phyloP scores from a whole-genome alignment of 805 yeast species.

The Hanseniaspora mollemarum region DNA sequence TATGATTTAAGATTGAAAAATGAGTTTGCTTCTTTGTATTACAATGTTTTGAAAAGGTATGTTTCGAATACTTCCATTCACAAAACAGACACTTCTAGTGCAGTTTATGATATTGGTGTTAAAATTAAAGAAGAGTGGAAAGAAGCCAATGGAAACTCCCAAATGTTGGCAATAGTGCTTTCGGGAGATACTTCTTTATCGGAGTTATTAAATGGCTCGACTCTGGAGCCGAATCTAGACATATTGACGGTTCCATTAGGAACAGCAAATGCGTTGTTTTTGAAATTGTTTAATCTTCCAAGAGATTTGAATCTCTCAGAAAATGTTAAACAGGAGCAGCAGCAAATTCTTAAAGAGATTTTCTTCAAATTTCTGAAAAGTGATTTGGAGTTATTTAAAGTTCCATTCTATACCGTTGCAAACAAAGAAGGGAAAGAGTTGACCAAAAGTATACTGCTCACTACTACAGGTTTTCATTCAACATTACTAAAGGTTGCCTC shows the following conservation, averaged over 20 bases:
- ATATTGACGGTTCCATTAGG: conserved; percentile 10
- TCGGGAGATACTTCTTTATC: conserved; percentile 13
- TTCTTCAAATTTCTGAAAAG: not conserved
- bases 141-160: not conserved
- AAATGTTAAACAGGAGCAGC: not conserved
- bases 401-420: not conserved
- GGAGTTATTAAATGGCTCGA: conserved; percentile 6
- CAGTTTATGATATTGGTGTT: not conserved
- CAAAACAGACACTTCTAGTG: not conserved
- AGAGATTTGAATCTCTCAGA: not conserved
- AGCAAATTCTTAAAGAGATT: not conserved
- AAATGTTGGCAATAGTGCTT: not conserved
- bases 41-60: not conserved
- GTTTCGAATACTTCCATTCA: not conserved
- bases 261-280: conserved; percentile 13
- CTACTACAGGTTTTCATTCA: conserved; percentile 14
- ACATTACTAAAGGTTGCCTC: conserved; percentile 10
- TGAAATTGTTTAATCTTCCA: conserved; percentile 3
- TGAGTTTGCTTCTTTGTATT: not conserved
- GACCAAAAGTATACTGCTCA: not conserved
- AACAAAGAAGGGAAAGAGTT: not conserved
- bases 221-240: not conserved
- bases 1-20: not conserved
- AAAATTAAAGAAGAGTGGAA: not conserved
- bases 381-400: not conserved